A percentile compares a stretch with the other conserved stretches of the same genome.
Conservation (phyloP, 176 grass and related monocot species). For the Cenchrus americanus region DNA sequence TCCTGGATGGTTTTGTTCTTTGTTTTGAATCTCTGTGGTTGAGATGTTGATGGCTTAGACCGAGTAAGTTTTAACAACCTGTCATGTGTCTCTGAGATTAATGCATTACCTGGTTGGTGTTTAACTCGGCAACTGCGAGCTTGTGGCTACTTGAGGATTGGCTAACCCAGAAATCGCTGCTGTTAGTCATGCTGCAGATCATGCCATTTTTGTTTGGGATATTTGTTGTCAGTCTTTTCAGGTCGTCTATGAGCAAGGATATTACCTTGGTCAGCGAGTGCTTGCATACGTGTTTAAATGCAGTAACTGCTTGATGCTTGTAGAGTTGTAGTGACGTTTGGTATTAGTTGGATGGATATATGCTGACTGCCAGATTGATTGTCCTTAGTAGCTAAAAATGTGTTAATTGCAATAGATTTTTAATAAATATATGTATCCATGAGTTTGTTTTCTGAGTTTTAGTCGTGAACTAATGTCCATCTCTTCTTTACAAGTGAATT, state of each 20-base stretch:
- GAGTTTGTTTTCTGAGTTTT: neutral
- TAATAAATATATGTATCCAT: neutral
- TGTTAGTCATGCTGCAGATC: neutral
- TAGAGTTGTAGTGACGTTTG: neutral
- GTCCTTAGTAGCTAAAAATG: neutral
- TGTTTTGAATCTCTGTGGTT: constrained; percentile 7
- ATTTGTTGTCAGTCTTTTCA: neutral
- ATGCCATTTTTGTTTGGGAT: neutral
- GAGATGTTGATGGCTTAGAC: neutral
- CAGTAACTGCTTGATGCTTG: neutral
- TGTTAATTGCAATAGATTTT: neutral
- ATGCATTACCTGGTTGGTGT: neutral
- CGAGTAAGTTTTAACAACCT: neutral
- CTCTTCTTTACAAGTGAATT: neutral
- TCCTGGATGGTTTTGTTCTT: neutral
- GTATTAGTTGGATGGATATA: neutral
- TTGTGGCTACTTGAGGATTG: neutral
- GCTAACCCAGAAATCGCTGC: neutral
- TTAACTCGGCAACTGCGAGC: neutral
- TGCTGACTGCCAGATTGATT: neutral
- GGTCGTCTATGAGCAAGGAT: neutral
- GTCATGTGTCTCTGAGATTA: neutral
- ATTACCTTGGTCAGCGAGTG: neutral
- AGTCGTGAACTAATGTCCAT: neutral
- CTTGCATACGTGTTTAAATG: neutral